These are phyloP conservation scores for Capniomyces stellatus DNA, from an alignment of 371 early-diverging fungal genomes.

Conservation along the genomic window DNA sequence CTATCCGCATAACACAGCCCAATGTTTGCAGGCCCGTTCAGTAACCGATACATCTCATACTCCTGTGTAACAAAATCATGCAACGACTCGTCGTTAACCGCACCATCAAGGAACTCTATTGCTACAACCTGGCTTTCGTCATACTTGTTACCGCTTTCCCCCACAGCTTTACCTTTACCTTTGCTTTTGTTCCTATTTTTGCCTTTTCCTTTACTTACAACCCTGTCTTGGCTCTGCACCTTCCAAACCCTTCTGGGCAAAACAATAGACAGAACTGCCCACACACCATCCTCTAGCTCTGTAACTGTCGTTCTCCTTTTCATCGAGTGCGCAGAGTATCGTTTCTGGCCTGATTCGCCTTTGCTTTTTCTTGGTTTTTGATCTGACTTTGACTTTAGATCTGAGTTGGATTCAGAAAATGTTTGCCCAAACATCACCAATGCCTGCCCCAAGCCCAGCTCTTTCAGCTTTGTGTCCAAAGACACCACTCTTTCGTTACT, in stretches of 20 bases:
- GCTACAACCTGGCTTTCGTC: constrained; percentile 14
- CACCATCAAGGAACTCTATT: constrained; percentile 15
- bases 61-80: constrained; percentile 12
- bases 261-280: constrained; percentile 14
- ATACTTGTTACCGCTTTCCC: not conserved
- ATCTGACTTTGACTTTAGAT: not conserved
- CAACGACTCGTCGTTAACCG: constrained; percentile 9
- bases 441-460: constrained; percentile 65
- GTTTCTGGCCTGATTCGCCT: not conserved
- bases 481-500: constrained; percentile 31
- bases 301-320: constrained; percentile 16
- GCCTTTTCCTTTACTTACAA: too few relatives aligned
- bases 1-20: not conserved
- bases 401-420: constrained; percentile 4
- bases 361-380: too few relatives aligned
- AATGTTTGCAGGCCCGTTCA: constrained; percentile 7
- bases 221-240: too few relatives aligned
- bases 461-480: constrained; percentile 58
- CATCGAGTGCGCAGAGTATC: constrained; percentile 14
- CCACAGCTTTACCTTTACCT: not conserved
- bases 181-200: not conserved
- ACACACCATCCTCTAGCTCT: constrained; percentile 13
- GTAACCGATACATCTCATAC: constrained; percentile 9
- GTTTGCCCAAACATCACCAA: constrained; percentile 47
- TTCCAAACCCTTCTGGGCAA: constrained; percentile 11